Conservation (phyloP, 352 stramenopile genomes). For the Phytophthora idaei region DNA sequence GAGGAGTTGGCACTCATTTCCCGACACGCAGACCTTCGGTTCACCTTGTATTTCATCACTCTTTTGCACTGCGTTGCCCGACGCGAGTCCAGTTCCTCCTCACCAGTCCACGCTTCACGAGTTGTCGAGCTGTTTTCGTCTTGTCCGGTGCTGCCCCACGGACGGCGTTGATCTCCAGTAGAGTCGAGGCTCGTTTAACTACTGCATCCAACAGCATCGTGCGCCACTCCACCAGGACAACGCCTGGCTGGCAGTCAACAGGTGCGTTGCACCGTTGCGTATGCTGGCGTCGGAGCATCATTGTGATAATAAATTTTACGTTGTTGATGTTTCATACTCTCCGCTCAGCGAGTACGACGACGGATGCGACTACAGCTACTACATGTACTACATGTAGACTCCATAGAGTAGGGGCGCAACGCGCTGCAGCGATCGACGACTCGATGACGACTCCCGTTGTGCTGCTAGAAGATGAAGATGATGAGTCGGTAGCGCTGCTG, state of each 20-base stretch:
- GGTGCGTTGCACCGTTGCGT: slow-evolving; percentile 4
- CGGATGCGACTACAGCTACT: slow-evolving; percentile 23
- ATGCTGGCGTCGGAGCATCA: background rate
- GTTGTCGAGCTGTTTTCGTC: background rate
- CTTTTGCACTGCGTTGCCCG: background rate
- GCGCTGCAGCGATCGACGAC: slow-evolving; percentile 13
- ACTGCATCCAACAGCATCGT: background rate
- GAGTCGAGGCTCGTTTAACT: slow-evolving; percentile 1
- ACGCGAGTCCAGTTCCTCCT: background rate
- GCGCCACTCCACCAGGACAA: slow-evolving; percentile 8
- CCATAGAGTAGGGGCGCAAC: slow-evolving; percentile 18
- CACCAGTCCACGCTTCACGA: background rate
- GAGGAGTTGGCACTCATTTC: background rate
- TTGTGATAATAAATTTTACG: slow-evolving; percentile 1
- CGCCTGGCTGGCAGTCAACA: slow-evolving; percentile 11
- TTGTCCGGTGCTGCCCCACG: background rate
- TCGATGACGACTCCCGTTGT: slow-evolving; percentile 7
- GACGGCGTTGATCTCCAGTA: slow-evolving; percentile 5
- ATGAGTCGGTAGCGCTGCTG: slow-evolving; percentile 6
- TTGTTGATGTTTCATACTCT: slow-evolving; percentile 12
- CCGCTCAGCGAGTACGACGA: slow-evolving; percentile 5
- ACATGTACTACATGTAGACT: slow-evolving; percentile 9
- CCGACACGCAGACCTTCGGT: background rate
- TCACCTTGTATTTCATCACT: background rate
- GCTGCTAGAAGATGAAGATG: slow-evolving; percentile 11